Evolutionary conservation across 257 asterid species (phyloP).

Genomic region (Capsicum chinense): DNA sequence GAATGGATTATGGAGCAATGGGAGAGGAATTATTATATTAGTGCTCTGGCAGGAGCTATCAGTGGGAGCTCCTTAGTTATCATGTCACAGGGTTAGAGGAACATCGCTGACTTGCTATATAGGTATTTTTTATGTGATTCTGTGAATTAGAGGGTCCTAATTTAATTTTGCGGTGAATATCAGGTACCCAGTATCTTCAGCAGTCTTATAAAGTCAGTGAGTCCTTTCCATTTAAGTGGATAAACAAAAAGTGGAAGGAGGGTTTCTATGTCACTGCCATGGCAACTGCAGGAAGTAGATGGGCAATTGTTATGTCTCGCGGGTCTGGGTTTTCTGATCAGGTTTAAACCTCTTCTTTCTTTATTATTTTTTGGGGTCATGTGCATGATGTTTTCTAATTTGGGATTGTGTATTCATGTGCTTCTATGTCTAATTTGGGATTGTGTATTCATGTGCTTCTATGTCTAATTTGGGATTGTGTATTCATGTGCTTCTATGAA

Average conservation of each 20-base stretch:
- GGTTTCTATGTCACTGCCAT: slow-evolving; percentile 72
- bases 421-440: background rate
- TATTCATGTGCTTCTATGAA: slow-evolving; percentile 20
- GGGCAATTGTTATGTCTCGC: slow-evolving; percentile 81
- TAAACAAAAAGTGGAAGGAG: slow-evolving; percentile 75
- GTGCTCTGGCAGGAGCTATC: slow-evolving; percentile 69
- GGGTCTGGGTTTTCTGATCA: slow-evolving; percentile 72
- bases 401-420: background rate
- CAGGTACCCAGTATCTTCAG: slow-evolving; percentile 65
- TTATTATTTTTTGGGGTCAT: background rate
- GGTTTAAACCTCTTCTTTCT: slow-evolving; percentile 36
- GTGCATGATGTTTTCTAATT: background rate
- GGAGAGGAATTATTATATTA: slow-evolving; percentile 70
- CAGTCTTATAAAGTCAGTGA: slow-evolving; percentile 79
- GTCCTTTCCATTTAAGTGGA: slow-evolving; percentile 75
- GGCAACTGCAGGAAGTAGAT: slow-evolving; percentile 71
- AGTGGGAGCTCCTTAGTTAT: slow-evolving; percentile 69
- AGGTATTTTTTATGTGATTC: background rate
- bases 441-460: background rate
- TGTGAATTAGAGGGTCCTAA: background rate
- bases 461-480: background rate
- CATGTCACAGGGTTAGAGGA: slow-evolving; percentile 72
- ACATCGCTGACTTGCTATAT: background rate
- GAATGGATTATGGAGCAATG: slow-evolving; percentile 81
- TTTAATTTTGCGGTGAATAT: slow-evolving; percentile 16